Evolutionary conservation across 805 yeast species (phyloP), one percentile per base, ranked within the genome.

Genomic region (Yarrowia sp.): DNA sequence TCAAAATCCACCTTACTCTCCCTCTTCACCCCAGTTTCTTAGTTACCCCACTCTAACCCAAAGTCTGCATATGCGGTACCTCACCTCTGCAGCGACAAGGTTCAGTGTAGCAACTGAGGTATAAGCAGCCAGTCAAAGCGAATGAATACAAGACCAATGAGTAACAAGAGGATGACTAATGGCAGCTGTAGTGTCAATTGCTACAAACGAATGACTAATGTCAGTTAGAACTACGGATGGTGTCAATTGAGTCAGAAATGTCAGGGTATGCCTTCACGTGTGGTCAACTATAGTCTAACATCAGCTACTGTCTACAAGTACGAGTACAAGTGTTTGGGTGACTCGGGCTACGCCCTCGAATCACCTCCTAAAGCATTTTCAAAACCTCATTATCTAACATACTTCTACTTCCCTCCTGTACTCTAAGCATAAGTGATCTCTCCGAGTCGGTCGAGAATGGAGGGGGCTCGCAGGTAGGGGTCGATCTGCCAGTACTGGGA

Each of bases 381-480:
- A 42, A 42, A n/a, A 26, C 19, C 19, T 35, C 56, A 50, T n/a
- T 50, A 35, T 35, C 22, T 38, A 38, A 38, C 12, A 36, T 50
- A 36, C 36, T 26, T 48, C 52, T 14, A 48, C 52, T 36, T 35
- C 56, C 16, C 19, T n/a, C n/a, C 8, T 15, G 38, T 14, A 26
- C 14, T 42, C 48, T 63, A 48, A 48, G 56, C 56, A 11, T 63
- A 49, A 22, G 89, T 91, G 43, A 87, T 76, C 32, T 78, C 71
- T n/a, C 95, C 93, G 69, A 84, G 81, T 74, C 97, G 85, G 78
- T 95, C 99, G 75, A 86, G 91, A 49, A 87, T 80, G 48, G 92
- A 87, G 72, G 92, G 87, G 52, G 89, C 86, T 78, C 99, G 87
- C 61, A 92, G 78, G 72, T 89, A 92, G 1, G 95, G 94, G 75